phyloP scores from a whole-genome alignment of 768 basidiomycete species.

The Tubosaeta sp. region DNA sequence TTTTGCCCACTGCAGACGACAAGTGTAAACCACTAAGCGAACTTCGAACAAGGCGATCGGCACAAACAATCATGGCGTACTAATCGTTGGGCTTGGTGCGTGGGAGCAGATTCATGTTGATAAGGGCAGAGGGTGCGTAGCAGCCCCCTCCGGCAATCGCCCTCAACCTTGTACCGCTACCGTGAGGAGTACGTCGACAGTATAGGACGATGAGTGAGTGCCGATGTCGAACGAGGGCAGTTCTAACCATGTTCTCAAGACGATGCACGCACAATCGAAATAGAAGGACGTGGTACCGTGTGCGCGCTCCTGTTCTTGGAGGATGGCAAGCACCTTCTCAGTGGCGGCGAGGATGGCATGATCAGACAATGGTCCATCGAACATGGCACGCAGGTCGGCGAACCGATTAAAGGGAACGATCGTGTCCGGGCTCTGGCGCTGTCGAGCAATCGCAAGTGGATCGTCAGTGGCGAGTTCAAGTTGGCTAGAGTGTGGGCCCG shows the following conservation, averaged over 20 bases:
- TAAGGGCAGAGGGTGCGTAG: too few species aligned
- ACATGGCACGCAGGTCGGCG: background rate
- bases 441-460: background rate
- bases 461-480: background rate
- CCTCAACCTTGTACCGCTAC: background rate
- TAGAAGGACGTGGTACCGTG: background rate
- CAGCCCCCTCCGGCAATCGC: too few species aligned
- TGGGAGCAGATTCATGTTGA: too few species aligned
- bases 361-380: background rate
- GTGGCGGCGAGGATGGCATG: background rate
- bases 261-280: background rate
- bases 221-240: too few species aligned
- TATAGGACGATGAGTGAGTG: background rate
- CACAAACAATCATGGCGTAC: too few species aligned
- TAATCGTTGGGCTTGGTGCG: too few species aligned
- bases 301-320: background rate
- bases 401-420: background rate
- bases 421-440: background rate
- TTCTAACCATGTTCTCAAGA: background rate
- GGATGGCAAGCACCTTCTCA: background rate
- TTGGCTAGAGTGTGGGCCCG: background rate
- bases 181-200: background rate
- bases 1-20: too few species aligned
- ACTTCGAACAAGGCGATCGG: background rate
- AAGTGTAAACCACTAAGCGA: too few species aligned